Conservation (phyloP, 306 rosid species). For the Prunus kanzakura region DNA sequence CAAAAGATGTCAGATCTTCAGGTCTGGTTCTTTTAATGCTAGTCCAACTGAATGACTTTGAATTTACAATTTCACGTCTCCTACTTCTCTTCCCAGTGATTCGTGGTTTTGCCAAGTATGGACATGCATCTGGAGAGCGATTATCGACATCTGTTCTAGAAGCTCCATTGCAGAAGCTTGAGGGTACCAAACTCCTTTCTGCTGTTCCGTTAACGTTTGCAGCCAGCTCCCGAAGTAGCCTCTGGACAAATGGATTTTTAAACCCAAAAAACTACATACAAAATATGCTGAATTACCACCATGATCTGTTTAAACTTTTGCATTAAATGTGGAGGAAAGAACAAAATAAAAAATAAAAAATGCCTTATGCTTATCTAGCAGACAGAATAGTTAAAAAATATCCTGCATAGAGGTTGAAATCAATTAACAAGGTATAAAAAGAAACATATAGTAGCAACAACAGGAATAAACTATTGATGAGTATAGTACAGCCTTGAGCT, state of each 20-base stretch:
- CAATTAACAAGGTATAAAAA: not conserved
- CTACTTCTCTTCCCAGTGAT: constrained; percentile 63
- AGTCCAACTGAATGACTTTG: constrained; percentile 26
- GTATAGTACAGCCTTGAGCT: not conserved
- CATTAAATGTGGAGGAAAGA: constrained; percentile 2
- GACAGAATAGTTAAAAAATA: not conserved
- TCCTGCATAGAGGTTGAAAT: not conserved
- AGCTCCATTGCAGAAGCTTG: constrained; percentile 32
- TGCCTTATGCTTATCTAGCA: not conserved
- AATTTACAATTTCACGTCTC: constrained; percentile 29
- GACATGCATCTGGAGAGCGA: constrained; percentile 26
- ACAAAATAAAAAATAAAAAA: not conserved
- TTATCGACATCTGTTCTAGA: constrained; percentile 31
- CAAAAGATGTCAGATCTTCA: constrained; percentile 28
- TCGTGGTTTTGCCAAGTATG: constrained; percentile 26
- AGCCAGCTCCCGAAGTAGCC: constrained; percentile 72
- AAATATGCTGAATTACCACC: not conserved
- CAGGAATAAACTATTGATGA: not conserved
- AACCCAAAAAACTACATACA: constrained; percentile 82
- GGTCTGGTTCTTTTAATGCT: constrained; percentile 35
- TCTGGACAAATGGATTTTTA: constrained; percentile 66
- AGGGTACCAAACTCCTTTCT: constrained; percentile 37
- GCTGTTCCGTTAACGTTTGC: constrained; percentile 55
- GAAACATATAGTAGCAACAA: not conserved
- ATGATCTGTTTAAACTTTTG: not conserved